Percentiles rank a stretch among this genome's conserved stretches.
These are phyloP conservation scores for Diospyros kaki DNA, from an alignment of 148 eudicot species.

Conservation along the genomic window DNA sequence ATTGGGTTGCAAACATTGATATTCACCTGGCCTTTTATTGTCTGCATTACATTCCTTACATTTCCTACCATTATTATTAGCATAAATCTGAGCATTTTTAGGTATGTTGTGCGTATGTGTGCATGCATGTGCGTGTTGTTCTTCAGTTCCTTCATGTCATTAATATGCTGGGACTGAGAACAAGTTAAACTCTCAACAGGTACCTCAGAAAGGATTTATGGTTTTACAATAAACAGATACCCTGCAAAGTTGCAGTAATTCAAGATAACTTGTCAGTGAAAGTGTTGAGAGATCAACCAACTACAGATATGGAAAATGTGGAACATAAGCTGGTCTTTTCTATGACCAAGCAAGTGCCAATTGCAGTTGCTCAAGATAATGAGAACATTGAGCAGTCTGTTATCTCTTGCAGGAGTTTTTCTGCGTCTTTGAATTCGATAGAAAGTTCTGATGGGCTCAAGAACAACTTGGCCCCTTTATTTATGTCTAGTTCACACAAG, in stretches of 20 bases:
- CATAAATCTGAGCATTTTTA: neutral
- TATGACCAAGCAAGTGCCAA: constrained; percentile 31
- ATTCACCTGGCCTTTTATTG: neutral
- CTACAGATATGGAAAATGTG: constrained; percentile 22
- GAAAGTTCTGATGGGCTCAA: constrained; percentile 25
- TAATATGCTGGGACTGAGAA: neutral
- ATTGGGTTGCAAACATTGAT: neutral
- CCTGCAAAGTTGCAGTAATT: constrained; percentile 35
- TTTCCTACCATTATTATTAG: neutral
- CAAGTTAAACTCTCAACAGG: constrained; percentile 25
- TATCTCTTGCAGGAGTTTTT: constrained; percentile 11
- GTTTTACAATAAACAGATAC: constrained; percentile 30
- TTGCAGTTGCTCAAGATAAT: constrained; percentile 17
- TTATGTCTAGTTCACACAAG: constrained; percentile 7
- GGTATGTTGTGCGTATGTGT: neutral
- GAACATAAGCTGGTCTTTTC: constrained; percentile 29
- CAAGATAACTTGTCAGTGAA: constrained; percentile 28
- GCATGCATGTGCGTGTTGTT: neutral
- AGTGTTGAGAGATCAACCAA: constrained; percentile 8
- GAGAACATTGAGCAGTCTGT: constrained; percentile 22
- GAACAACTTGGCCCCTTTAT: constrained; percentile 15
- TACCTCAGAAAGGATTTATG: constrained; percentile 30
- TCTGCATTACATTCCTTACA: neutral
- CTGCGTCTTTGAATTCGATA: constrained; percentile 21
- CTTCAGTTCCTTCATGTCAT: neutral